phyloP scores from a whole-genome alignment of 495 filamentous ascomycete genomes.

The Lasiosphaeriaceae sp. region DNA sequence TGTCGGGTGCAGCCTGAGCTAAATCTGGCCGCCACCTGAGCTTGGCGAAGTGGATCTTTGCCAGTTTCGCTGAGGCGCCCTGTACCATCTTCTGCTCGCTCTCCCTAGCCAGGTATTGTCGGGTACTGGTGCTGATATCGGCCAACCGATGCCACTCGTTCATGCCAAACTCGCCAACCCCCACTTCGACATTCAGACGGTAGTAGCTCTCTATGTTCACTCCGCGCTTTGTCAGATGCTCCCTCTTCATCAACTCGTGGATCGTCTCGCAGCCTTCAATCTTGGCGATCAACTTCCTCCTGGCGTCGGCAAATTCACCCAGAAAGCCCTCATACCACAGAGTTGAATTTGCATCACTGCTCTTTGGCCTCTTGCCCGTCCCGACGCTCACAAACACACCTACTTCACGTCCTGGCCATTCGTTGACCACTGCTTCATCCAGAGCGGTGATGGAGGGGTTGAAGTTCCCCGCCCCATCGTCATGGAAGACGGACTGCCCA shows the following conservation, averaged over 20 bases:
- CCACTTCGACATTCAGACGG: constrained; percentile 94
- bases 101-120: constrained; percentile 70
- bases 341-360: constrained; percentile 61
- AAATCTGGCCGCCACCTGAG: constrained; percentile 38
- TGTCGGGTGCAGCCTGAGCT: constrained; percentile 29
- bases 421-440: constrained; percentile 85
- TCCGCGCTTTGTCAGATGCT: constrained; percentile 69
- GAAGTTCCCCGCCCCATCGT: constrained; percentile 88
- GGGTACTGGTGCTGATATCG: constrained; percentile 89
- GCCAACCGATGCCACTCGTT: constrained; percentile 94
- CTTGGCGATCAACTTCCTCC: constrained; percentile 75
- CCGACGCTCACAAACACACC: constrained; percentile 89
- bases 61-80: constrained; percentile 74
- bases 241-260: constrained; percentile 75
- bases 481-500: constrained; percentile 87
- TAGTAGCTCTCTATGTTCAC: constrained; percentile 92
- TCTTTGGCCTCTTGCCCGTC: constrained; percentile 80
- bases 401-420: constrained; percentile 90
- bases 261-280: constrained; percentile 94
- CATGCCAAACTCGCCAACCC: constrained; percentile 97
- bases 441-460: constrained; percentile 83
- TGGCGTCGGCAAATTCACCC: constrained; percentile 86
- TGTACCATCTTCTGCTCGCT: constrained; percentile 73
- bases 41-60: constrained; percentile 70
- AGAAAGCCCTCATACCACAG: constrained; percentile 94